A percentile compares a stretch with the other conserved stretches of the same genome.
phyloP scores from a whole-genome alignment of 495 filamentous ascomycete genomes.

The Poronia punctata region DNA sequence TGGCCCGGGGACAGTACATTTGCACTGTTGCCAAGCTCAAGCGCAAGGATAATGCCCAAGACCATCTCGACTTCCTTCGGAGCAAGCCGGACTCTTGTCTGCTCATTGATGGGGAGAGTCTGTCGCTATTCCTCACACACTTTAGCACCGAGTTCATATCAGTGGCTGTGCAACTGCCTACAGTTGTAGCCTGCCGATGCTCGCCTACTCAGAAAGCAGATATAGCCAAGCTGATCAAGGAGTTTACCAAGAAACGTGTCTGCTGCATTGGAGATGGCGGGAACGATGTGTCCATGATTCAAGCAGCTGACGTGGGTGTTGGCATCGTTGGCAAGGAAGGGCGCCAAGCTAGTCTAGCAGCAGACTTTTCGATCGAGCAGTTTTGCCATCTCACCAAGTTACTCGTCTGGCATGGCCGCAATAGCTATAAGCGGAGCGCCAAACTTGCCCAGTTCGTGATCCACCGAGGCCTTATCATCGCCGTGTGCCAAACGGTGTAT shows the following conservation, averaged over 20 bases:
- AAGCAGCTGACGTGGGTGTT: slow-evolving; percentile 94
- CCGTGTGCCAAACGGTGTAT: slow-evolving; percentile 94
- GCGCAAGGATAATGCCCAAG: slow-evolving; percentile 70
- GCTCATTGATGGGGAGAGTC: slow-evolving; percentile 88
- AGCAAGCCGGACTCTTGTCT: slow-evolving; percentile 83
- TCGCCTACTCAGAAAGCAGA: slow-evolving; percentile 97
- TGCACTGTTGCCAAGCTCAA: slow-evolving; percentile 84
- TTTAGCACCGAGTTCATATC: slow-evolving; percentile 81
- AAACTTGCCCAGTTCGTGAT: slow-evolving; percentile 98
- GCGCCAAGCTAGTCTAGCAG: slow-evolving; percentile 85
- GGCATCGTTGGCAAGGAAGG: slow-evolving; percentile 98
- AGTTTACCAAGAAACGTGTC: slow-evolving; percentile 85
- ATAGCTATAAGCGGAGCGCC: slow-evolving; percentile 90
- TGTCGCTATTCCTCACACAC: slow-evolving; percentile 73
- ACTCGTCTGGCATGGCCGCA: slow-evolving; percentile 95
- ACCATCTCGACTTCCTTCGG: slow-evolving; percentile 79
- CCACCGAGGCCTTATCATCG: slow-evolving; percentile 91
- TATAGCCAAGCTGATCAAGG: slow-evolving; percentile 81
- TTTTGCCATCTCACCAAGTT: slow-evolving; percentile 96
- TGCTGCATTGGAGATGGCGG: slow-evolving; percentile 97
- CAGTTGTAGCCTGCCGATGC: slow-evolving; percentile 94
- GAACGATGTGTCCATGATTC: slow-evolving; percentile 99
- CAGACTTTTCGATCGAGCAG: slow-evolving; percentile 91
- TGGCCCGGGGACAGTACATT: slow-evolving; percentile 92
- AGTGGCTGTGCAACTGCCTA: slow-evolving; percentile 77